Percentiles rank a stretch among this genome's conserved stretches.
phyloP scores from a whole-genome alignment of 73 alveolate genomes.

The Tetrahymena borealis region DNA sequence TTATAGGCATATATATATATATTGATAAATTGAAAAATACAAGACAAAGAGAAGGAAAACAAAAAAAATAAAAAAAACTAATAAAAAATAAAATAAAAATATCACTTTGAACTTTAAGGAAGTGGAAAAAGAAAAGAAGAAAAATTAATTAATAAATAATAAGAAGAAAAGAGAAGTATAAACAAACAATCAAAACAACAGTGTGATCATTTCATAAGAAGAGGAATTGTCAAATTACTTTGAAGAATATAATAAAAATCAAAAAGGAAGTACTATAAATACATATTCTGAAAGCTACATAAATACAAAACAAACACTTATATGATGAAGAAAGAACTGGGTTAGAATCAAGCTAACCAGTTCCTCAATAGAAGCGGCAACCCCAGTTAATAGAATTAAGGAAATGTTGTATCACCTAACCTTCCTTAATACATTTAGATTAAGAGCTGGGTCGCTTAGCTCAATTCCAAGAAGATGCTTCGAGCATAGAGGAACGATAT shows the following conservation, averaged over 20 bases:
- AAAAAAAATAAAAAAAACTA: neutral
- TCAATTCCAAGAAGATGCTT: neutral
- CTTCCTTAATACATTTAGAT: neutral
- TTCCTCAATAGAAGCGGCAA: constrained; percentile 1
- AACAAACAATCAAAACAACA: neutral
- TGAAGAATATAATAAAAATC: neutral
- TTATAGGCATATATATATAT: neutral
- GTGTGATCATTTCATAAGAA: neutral
- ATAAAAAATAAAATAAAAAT: neutral
- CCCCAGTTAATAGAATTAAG: neutral
- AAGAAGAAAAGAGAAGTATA: neutral
- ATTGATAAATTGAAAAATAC: neutral
- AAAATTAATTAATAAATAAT: neutral
- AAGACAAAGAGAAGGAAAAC: neutral
- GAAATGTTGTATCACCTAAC: neutral
- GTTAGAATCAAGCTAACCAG: constrained; percentile 1
- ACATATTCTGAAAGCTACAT: neutral
- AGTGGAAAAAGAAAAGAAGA: neutral
- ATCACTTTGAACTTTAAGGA: neutral
- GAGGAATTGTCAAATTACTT: neutral
- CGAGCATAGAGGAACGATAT: constrained; percentile 3
- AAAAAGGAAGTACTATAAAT: neutral
- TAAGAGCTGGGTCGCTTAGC: neutral
- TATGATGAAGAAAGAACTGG: neutral
- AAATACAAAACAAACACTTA: neutral